Evolutionary conservation across 2,329 filamentous ascomycete species (phyloP).

Genomic region (Colletotrichum sp.): DNA sequence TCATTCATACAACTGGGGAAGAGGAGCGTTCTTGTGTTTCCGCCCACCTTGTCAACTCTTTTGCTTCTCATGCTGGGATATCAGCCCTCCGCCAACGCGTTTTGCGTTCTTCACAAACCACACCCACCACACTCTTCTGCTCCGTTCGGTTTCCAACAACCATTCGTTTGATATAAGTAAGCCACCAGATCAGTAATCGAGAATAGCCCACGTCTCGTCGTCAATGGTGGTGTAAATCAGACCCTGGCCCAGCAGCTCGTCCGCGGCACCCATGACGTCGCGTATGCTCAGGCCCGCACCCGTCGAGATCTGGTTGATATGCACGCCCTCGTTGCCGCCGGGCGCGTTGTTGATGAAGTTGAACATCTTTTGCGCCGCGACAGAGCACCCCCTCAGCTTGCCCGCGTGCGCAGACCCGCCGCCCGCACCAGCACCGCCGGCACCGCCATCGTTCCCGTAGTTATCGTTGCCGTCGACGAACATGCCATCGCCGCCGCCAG

Average conservation of each 20-base stretch:
- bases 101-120: neutral
- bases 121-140: neutral
- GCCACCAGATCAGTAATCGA: conserved; percentile 62
- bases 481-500: conserved; percentile 49
- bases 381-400: conserved; percentile 55
- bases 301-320: conserved; percentile 77
- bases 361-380: conserved; percentile 72
- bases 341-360: conserved; percentile 69
- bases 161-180: neutral
- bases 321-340: conserved; percentile 81
- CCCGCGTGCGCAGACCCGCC: conserved; percentile 33
- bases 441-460: conserved; percentile 43
- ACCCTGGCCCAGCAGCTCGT: conserved; percentile 77
- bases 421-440: conserved; percentile 40
- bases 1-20: conserved; percentile 4
- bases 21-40: neutral
- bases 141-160: neutral
- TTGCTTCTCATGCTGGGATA: neutral
- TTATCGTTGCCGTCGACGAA: conserved; percentile 58
- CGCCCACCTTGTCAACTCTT: neutral
- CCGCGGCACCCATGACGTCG: conserved; percentile 78
- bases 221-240: conserved; percentile 91
- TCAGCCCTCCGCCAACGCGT: neutral
- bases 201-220: conserved; percentile 87
- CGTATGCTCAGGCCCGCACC: conserved; percentile 67